Percentiles rank a stretch among this genome's conserved stretches.
phyloP scores from a whole-genome alignment of 345 rosid species.

The Citrus trifoliata region DNA sequence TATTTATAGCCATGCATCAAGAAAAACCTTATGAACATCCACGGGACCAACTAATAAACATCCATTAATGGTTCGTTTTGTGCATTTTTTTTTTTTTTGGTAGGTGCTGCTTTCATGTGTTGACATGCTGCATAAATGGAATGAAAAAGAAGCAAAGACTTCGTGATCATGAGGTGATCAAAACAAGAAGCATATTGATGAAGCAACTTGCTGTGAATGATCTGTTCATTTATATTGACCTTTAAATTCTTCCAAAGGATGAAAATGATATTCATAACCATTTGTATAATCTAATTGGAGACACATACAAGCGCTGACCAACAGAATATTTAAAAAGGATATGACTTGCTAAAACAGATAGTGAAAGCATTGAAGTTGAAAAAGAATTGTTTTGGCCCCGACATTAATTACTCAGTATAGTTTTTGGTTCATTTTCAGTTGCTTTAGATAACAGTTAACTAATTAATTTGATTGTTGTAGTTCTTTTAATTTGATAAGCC shows the following conservation, averaged over 20 bases:
- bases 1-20: conserved; percentile 29
- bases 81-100: no score
- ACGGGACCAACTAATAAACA: background rate
- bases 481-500: no score
- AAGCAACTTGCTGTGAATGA: conserved; percentile 14
- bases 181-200: background rate
- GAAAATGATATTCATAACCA: background rate
- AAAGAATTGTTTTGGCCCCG: no score
- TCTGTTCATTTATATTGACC: conserved; percentile 13
- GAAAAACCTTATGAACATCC: background rate
- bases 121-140: background rate
- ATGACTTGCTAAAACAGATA: background rate
- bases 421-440: no score
- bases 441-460: no score
- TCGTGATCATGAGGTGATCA: background rate
- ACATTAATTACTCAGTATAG: no score
- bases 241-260: background rate
- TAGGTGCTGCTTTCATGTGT: conserved; percentile 7
- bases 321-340: background rate
- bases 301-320: conserved; percentile 2
- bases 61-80: no score
- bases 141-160: background rate
- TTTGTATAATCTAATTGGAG: background rate
- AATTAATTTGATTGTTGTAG: no score
- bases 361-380: background rate